Base-by-base conservation (phyloP, 2,329 filamentous ascomycete genomes). In the Beauveria varroae region DNA sequence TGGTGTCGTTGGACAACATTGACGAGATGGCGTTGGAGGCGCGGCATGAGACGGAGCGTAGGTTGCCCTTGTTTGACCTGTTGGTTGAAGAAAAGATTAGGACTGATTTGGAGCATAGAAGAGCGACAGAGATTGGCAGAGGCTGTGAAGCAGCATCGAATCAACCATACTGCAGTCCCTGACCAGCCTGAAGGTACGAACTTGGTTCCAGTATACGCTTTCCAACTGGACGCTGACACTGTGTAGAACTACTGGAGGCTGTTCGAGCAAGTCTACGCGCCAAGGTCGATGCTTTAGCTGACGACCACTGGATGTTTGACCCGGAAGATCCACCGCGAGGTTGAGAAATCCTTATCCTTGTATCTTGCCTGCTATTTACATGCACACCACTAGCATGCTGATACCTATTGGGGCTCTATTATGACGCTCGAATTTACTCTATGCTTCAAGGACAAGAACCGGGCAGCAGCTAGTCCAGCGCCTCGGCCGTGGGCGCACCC, bases 301-400 rank as follows among this genome's bases (percentile, higher is more conserved):
- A 95, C 56, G 92, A 96, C 69, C 89, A 87, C 68, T 96, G 92
- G 92, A 96, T 96, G 87, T 96, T 89, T 74, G 90, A 93, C 72
- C 78, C 84, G 2, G 88, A 91, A 67, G 80, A 84, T 59, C 76
- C 79, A 63, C 73, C 73, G 47, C 76, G 76, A 44, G 69, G 68
- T 62, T 71, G 49, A 63, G 58, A 57, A 14, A 14, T 50, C 50
- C 66, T 65, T 62, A 14, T 50, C 50, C 66, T 65, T 62, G 63
- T 65, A 66, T n/a, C 34, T 30, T n/a, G 24, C n/a, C 24, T 5
- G 5, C 22, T n/a, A 28, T 24, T 22, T 14, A 7, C 43, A 34
- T 43, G 24, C 20, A 50, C 24, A 18, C 18, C 34, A 58, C 30
- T 16, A 28, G 30, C 22, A 57, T n/a, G 10, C 12, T 1, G 16